These are phyloP conservation scores for Coniferiporia weirii DNA, from an alignment of 1,284 basidiomycete species.

Conservation along the genomic window DNA sequence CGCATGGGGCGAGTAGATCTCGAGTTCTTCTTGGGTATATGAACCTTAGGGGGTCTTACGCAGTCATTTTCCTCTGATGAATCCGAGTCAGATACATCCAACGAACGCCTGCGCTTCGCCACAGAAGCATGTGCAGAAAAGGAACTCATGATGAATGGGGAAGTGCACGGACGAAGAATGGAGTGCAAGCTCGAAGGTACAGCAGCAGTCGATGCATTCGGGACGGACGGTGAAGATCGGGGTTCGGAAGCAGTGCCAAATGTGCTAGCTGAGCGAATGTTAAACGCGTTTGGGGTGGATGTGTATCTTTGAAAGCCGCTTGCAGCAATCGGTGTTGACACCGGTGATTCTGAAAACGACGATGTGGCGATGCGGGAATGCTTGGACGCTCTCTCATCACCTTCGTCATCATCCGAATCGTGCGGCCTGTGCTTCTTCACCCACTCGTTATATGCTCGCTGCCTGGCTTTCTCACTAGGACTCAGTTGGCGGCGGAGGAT, in stretches of 20 bases:
- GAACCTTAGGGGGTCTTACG: too few relatives aligned
- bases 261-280: background rate
- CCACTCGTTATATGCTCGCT: background rate
- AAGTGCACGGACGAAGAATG: background rate
- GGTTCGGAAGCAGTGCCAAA: background rate
- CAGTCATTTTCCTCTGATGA: background rate
- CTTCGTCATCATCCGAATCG: constrained; percentile 1
- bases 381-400: background rate
- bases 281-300: background rate
- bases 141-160: too few relatives aligned
- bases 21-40: background rate
- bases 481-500: constrained; percentile 10
- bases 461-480: background rate
- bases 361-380: background rate
- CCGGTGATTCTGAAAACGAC: background rate
- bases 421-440: background rate
- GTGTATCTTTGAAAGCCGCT: background rate
- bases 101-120: background rate
- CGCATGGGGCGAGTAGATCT: background rate
- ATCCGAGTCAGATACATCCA: background rate
- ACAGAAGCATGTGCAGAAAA: too few relatives aligned
- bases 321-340: background rate
- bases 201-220: too few relatives aligned
- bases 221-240: background rate
- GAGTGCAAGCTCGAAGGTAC: background rate